A percentile compares a stretch with the other conserved stretches of the same genome.
Conservation (phyloP, 1,284 basidiomycete species). For the Sparassis latifolia region DNA sequence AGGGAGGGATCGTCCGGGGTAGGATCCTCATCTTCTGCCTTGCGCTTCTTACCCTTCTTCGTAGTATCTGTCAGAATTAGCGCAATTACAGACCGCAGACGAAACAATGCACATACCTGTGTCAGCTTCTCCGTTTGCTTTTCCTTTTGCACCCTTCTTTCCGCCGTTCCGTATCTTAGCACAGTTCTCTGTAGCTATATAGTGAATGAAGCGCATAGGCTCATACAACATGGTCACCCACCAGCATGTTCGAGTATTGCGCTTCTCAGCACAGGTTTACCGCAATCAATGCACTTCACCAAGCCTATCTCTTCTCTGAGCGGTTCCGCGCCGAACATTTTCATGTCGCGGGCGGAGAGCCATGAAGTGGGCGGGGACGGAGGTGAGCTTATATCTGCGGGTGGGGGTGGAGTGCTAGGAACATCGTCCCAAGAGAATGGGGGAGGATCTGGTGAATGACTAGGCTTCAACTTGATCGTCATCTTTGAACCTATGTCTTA, state of each 20-base stretch:
- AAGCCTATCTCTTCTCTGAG: conserved; percentile 63
- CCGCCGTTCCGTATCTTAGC: conserved; percentile 48
- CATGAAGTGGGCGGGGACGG: conserved; percentile 74
- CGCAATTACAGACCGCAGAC: neutral
- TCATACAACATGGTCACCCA: conserved; percentile 28
- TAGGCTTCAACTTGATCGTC: conserved; percentile 55
- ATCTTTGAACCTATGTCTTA: conserved; percentile 18
- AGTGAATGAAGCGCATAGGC: neutral
- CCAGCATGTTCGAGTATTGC: conserved; percentile 73
- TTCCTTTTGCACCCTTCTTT: conserved; percentile 51
- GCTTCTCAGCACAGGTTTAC: conserved; percentile 70
- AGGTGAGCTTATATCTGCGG: conserved; percentile 17
- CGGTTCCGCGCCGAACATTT: conserved; percentile 75
- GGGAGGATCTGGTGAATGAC: conserved; percentile 26
- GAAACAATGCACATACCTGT: conserved; percentile 7
- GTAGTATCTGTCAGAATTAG: conserved; percentile 17
- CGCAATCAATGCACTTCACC: conserved; percentile 73
- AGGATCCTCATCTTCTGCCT: conserved; percentile 56
- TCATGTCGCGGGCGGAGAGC: conserved; percentile 82
- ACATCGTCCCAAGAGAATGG: conserved; percentile 56
- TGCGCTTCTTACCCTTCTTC: conserved; percentile 61
- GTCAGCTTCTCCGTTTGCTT: conserved; percentile 26
- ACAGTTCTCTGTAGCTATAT: conserved; percentile 46
- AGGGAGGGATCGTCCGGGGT: conserved; percentile 45
- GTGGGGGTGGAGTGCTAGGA: conserved; percentile 29